phyloP scores from a whole-genome alignment of 768 basidiomycete species.

The Tricholoma saponaceum region DNA sequence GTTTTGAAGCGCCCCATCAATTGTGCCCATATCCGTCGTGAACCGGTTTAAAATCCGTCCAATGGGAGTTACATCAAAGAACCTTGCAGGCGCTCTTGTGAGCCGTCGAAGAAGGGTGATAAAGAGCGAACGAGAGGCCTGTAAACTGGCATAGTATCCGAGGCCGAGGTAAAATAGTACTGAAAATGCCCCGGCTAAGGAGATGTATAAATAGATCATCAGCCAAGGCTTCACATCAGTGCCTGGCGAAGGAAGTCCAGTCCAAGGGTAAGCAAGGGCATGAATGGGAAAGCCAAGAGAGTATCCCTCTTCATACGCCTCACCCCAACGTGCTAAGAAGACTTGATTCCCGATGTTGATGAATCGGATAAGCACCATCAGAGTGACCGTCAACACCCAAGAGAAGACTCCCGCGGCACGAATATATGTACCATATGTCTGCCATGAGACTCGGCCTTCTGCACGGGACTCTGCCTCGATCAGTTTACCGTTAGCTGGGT shows the following conservation, averaged over 20 bases:
- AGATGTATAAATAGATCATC: constrained; percentile 58
- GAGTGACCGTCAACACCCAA: constrained; percentile 48
- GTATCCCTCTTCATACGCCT: constrained; percentile 48
- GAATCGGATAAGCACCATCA: constrained; percentile 51
- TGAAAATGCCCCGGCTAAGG: constrained; percentile 50
- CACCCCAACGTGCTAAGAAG: constrained; percentile 66
- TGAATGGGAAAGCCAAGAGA: constrained; percentile 9
- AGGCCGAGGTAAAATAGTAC: constrained; percentile 53
- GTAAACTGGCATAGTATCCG: constrained; percentile 67
- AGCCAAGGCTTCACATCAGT: constrained; percentile 64
- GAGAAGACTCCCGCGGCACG: constrained; percentile 52
- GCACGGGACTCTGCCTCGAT: constrained; percentile 60
- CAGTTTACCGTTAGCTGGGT: constrained; percentile 41
- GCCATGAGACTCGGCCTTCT: constrained; percentile 58
- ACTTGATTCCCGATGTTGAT: constrained; percentile 62
- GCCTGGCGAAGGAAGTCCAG: constrained; percentile 52
- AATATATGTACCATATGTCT: constrained; percentile 62
- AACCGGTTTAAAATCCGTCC: constrained; percentile 81
- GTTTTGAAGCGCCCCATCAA: constrained; percentile 59
- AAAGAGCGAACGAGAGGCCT: constrained; percentile 62
- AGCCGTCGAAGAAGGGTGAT: constrained; percentile 47
- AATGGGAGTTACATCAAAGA: constrained; percentile 72
- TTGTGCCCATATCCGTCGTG: constrained; percentile 70
- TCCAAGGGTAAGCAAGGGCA: constrained; percentile 35
- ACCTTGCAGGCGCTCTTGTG: constrained; percentile 59